Evolutionary conservation across 345 rosid species (phyloP).

Genomic region (Dipteronia dyeriana): DNA sequence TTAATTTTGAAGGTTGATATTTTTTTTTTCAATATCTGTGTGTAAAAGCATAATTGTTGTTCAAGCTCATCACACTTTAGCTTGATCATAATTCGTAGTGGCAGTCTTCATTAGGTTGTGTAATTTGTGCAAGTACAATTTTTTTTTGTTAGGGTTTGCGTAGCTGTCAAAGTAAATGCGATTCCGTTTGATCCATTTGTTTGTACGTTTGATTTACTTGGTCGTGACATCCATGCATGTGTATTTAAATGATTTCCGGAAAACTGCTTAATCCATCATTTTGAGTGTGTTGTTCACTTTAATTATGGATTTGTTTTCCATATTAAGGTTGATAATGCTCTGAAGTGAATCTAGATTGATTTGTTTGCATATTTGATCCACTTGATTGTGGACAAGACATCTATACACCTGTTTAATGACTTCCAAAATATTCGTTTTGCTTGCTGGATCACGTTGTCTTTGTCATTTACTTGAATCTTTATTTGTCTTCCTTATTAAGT

Average conservation of each 20-base stretch:
- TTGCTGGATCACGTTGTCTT: neutral
- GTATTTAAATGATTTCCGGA: neutral
- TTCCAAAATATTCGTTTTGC: neutral
- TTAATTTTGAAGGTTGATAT: constrained; percentile 10
- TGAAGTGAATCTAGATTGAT: constrained; percentile 1
- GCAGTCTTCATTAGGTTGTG: neutral
- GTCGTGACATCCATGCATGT: neutral
- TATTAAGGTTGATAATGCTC: neutral
- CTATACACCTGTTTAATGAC: neutral
- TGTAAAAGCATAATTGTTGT: neutral
- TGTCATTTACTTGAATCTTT: neutral
- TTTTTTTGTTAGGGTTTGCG: neutral
- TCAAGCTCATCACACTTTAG: constrained; percentile 8
- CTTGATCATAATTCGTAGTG: constrained; percentile 8
- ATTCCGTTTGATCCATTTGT: neutral
- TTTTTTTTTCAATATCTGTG: neutral
- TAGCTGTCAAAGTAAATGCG: neutral
- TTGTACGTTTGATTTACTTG: neutral
- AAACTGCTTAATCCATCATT: neutral
- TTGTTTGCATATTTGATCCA: neutral
- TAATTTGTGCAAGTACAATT: too few relatives aligned
- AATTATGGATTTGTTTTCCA: neutral
- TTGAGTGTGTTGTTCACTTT: neutral
- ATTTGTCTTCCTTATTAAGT: neutral
- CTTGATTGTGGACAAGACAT: constrained; percentile 12